Conservation (phyloP, 1,139 yeast species). For the Hansenula sp. region DNA sequence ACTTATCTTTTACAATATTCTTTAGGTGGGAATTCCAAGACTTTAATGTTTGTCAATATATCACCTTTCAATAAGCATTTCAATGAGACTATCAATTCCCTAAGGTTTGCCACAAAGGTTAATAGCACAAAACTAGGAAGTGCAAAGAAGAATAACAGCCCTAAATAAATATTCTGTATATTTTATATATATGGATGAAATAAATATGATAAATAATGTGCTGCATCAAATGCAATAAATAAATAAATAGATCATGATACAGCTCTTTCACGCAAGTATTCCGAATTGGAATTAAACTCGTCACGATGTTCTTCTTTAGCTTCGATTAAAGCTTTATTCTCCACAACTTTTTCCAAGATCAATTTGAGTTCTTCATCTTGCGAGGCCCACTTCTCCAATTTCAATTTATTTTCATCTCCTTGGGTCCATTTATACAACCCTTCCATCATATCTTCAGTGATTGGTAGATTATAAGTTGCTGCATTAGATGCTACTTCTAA, state of each 20-base stretch:
- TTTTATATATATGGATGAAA: neutral
- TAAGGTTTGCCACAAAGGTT: slow-evolving; percentile 86
- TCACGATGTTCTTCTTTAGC: no score
- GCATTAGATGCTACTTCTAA: slow-evolving; percentile 47
- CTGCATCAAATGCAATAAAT: neutral
- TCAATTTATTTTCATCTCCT: slow-evolving; percentile 41
- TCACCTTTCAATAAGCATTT: slow-evolving; percentile 65
- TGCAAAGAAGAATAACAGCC: slow-evolving; percentile 1
- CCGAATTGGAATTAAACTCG: no score
- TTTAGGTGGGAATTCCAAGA: slow-evolving; percentile 80
- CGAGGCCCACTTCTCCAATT: slow-evolving; percentile 53
- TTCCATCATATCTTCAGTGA: slow-evolving; percentile 48
- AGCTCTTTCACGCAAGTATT: neutral
- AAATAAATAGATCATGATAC: neutral
- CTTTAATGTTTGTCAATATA: slow-evolving; percentile 89
- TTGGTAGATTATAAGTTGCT: slow-evolving; percentile 46
- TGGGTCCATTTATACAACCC: slow-evolving; percentile 62
- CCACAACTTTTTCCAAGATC: slow-evolving; percentile 43
- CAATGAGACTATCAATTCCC: slow-evolving; percentile 76
- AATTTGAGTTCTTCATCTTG: slow-evolving; percentile 30
- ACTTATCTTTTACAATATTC: slow-evolving; percentile 85
- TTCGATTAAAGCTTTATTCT: neutral
- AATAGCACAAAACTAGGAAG: slow-evolving; percentile 44
- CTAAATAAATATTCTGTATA: neutral
- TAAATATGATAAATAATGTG: neutral